Conservation (phyloP, 176 grass and related monocot species). For the Alloteropsis semialata region DNA sequence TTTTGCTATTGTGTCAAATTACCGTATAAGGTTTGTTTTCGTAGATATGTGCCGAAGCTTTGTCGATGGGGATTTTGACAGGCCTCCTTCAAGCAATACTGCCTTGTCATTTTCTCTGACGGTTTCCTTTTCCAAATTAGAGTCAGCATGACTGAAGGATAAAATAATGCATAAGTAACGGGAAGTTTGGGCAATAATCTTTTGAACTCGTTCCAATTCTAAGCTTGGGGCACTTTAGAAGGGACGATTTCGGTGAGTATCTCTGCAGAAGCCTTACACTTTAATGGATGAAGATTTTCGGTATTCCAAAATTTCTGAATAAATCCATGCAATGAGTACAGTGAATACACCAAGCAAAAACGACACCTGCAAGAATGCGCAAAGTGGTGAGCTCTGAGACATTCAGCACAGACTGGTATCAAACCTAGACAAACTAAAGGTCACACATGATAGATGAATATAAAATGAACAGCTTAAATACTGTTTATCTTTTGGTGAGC, state of each 20-base stretch:
- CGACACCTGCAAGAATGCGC: conserved; percentile 43
- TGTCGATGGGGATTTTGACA: conserved; percentile 40
- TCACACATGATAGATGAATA: background rate
- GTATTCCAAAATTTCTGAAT: conserved; percentile 60
- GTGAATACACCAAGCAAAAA: conserved; percentile 61
- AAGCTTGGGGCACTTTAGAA: background rate
- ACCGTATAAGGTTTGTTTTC: conserved; percentile 47
- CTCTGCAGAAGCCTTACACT: conserved; percentile 59
- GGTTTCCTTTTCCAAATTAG: conserved; percentile 41
- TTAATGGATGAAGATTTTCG: conserved; percentile 34
- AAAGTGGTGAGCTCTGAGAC: background rate
- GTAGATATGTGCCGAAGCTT: conserved; percentile 50
- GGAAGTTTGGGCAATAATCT: background rate
- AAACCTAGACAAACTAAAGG: background rate
- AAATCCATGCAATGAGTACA: conserved; percentile 63
- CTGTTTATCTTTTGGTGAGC: background rate
- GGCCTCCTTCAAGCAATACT: conserved; percentile 59
- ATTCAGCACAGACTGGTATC: background rate
- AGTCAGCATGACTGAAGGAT: conserved; percentile 43
- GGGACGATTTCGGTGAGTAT: background rate
- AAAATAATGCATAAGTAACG: background rate
- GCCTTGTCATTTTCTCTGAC: conserved; percentile 46
- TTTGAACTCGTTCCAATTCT: background rate
- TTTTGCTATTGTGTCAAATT: conserved; percentile 13
- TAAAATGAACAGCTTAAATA: background rate